These are phyloP conservation scores for Paramarasmius palmivorus DNA, from an alignment of 1,284 basidiomycete genomes.

Conservation along the genomic window DNA sequence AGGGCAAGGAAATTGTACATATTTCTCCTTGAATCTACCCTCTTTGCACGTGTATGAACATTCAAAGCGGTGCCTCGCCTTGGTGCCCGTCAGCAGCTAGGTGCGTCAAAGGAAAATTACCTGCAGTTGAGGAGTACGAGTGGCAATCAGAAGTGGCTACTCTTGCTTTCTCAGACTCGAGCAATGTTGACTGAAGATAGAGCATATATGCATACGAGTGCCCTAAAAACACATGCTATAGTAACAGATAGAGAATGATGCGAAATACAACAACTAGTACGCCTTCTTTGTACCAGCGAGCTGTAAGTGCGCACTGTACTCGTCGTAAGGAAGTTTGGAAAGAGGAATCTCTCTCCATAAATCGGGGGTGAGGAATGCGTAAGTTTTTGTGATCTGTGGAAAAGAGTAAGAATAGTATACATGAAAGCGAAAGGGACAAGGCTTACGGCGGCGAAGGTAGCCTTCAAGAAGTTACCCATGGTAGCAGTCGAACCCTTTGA, in stretches of 20 bases:
- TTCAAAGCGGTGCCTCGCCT: too few relatives aligned
- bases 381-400: conserved; percentile 93
- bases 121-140: too few relatives aligned
- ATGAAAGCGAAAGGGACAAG: background rate
- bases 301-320: conserved; percentile 90
- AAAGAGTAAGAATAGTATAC: background rate
- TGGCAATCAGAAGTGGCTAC: too few relatives aligned
- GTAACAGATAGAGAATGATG: conserved; percentile 15
- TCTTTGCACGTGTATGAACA: too few relatives aligned
- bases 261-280: conserved; percentile 55
- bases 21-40: too few relatives aligned
- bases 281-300: conserved; percentile 80
- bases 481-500: conserved; percentile 98
- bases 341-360: conserved; percentile 95
- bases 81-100: too few relatives aligned
- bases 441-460: conserved; percentile 92
- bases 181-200: too few relatives aligned
- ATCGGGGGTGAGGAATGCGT: conserved; percentile 96
- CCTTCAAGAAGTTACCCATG: conserved; percentile 99
- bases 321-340: conserved; percentile 90
- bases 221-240: too few relatives aligned
- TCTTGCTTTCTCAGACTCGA: too few relatives aligned
- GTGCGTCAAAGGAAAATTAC: too few relatives aligned
- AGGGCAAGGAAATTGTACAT: too few relatives aligned
- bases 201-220: too few relatives aligned